phyloP scores from a whole-genome alignment of 805 yeast genomes.

The Hanseniaspora occidentalis region DNA sequence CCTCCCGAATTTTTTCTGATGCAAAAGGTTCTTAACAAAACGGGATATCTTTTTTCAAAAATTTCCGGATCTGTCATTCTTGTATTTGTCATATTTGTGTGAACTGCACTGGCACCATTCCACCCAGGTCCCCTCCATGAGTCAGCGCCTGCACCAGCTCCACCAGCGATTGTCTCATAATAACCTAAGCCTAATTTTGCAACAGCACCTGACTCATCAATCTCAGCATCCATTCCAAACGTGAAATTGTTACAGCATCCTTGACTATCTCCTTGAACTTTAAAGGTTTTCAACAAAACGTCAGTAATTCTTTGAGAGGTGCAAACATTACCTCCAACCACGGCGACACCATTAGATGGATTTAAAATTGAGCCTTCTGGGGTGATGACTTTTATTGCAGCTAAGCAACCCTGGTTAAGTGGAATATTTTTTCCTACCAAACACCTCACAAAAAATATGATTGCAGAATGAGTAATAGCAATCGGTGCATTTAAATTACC shows the following conservation, averaged over 20 bases:
- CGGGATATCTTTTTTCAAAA: slow-evolving; percentile 82
- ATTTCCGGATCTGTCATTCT: slow-evolving; percentile 86
- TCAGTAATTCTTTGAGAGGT: slow-evolving; percentile 92
- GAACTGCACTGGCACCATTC: slow-evolving; percentile 84
- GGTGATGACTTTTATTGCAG: slow-evolving; percentile 57
- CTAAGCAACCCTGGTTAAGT: slow-evolving; percentile 82
- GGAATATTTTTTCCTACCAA: slow-evolving; percentile 83
- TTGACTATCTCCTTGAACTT: slow-evolving; percentile 88
- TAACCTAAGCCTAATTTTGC: slow-evolving; percentile 60
- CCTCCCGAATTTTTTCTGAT: slow-evolving; percentile 75
- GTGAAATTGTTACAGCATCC: slow-evolving; percentile 93
- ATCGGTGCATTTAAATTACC: slow-evolving; percentile 89
- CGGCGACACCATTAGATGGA: slow-evolving; percentile 81
- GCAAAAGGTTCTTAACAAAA: slow-evolving; percentile 57
- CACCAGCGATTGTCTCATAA: slow-evolving; percentile 92
- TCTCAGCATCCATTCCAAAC: slow-evolving; percentile 52
- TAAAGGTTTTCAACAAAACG: slow-evolving; percentile 74
- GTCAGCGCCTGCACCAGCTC: slow-evolving; percentile 66
- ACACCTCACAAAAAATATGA: slow-evolving; percentile 75
- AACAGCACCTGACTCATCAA: slow-evolving; percentile 28
- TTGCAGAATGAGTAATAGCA: slow-evolving; percentile 82
- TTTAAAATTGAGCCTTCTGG: slow-evolving; percentile 54
- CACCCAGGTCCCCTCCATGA: slow-evolving; percentile 53
- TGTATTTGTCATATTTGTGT: slow-evolving; percentile 89
- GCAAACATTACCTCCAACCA: slow-evolving; percentile 90